Base-by-base conservation (phyloP, 202 grass and related monocot species). In the Dendrocalamus latiflorus region DNA sequence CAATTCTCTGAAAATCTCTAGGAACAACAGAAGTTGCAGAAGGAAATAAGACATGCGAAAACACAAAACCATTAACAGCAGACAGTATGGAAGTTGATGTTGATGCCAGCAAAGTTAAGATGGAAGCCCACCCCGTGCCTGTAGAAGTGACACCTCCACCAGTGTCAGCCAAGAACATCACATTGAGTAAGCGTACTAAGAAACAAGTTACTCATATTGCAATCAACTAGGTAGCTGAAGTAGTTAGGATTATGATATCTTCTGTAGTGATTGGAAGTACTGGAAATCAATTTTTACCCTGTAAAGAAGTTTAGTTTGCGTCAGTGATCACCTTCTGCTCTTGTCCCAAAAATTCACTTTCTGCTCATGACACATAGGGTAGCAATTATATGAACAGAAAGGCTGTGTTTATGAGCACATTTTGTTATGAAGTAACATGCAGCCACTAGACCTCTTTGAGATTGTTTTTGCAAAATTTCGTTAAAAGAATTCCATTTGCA, bases 11-110 rank as follows among this genome's bases (percentile, higher is more conserved):
- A 64, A 64, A 76, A 62, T 62, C 62, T 49, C 42, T 87, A 94
- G 90, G 84, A 85, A 76, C 72, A 41, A 88, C 87, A 6, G 64
- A 87, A 74, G 74, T 77, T 47, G 50, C 76, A 73, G 80, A 88
- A 90, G 74, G 78, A 39, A 87, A 71, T 74, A 53, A n/a, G n/a
- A n/a, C 61, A 45, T 59, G 44, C 53, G 57, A 18, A 18, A 83
- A 64, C 56, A 48, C 71, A 4, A 85, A 89, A 12, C 68, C 74
- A 16, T 68, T 77, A 36, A 49, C 12, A 17, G 77, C 44, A 11
- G 83, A 88, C 77, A 73, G 16, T 65, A 86, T 93, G 91, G 77
- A 89, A 76, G 77, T 95, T 73, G 89, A 92, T 76, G 77, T 45
- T 20, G 51, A 72, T 74, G 60, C 65, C 26, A 36, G 14, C 64